Base-by-base conservation (phyloP, 106 monocot species). In the Hemerocallis citrina region DNA sequence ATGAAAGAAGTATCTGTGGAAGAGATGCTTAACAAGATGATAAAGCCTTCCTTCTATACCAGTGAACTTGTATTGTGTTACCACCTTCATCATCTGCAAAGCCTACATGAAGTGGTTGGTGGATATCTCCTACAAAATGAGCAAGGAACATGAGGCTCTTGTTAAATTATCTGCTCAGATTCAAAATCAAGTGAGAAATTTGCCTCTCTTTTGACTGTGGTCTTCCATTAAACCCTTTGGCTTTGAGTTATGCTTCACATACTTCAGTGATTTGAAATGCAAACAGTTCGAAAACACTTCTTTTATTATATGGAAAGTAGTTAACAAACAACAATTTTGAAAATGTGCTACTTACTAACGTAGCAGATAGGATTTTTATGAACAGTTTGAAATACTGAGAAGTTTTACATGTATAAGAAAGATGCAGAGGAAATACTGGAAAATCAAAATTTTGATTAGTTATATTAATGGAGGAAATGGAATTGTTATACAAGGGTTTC, bases 131-230 rank as follows among this genome's bases (percentile, higher is more conserved):
- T 21, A 89, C 61, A 37, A 93, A 93, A 59, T 93, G 89, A 1
- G 89, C 68, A 1, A 93, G 72, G 75, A 93, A 93, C 93, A 93
- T 79, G 51, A 93, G 59, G 69, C 85, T 85, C 65, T 93, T 85
- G 85, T 80, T 69, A 93, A 66, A 56, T 93, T 80, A 73, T 85
- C n/a, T n/a, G n/a, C n/a, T n/a, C n/a, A n/a, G n/a, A n/a, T n/a
- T n/a, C n/a, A n/a, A n/a, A n/a, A n/a, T n/a, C n/a, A n/a, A n/a
- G n/a, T n/a, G n/a, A n/a, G n/a, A n/a, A n/a, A n/a, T n/a, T n/a
- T n/a, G n/a, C n/a, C n/a, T n/a, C n/a, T n/a, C n/a, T n/a, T n/a
- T n/a, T n/a, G n/a, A n/a, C n/a, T n/a, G n/a, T n/a, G n/a, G n/a
- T n/a, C n/a, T n/a, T n/a, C n/a, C n/a, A n/a, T n/a, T n/a, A n/a